Conservation (phyloP, 805 yeast genomes). For the Naumovozyma dairenensis region DNA sequence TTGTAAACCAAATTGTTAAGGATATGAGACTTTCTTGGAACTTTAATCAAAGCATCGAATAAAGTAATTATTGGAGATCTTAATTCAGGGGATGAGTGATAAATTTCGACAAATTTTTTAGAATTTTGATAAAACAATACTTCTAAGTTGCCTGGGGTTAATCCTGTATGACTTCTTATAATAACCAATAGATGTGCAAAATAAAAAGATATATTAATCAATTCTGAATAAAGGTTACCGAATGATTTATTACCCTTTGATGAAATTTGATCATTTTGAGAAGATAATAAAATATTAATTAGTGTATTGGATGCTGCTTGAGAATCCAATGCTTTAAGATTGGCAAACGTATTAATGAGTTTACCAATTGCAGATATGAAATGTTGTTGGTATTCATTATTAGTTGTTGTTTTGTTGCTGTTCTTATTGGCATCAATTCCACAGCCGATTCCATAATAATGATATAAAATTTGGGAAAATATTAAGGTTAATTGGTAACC, state of each 20-base stretch:
- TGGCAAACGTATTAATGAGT: constrained; percentile 47
- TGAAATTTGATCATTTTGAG: constrained; percentile 9
- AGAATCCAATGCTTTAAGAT: constrained; percentile 37
- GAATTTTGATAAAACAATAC: constrained; percentile 44
- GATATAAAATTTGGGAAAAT: constrained; percentile 44
- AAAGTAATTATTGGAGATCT: constrained; percentile 46
- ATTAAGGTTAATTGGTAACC: constrained; percentile 46
- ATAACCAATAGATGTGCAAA: constrained; percentile 49
- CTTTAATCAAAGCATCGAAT: constrained; percentile 47
- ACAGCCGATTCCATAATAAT: constrained; percentile 50
- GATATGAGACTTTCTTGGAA: too few species aligned
- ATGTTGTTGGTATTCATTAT: too few species aligned
- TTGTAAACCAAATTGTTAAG: too few species aligned
- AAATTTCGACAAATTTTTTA: constrained; percentile 48
- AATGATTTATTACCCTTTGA: constrained; percentile 29
- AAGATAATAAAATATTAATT: constrained; percentile 12
- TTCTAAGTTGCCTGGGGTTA: constrained; percentile 58
- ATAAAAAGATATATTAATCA: constrained; percentile 42
- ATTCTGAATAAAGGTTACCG: constrained; percentile 19
- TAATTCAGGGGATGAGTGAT: constrained; percentile 34
- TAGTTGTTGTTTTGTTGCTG: too few species aligned
- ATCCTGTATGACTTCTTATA: constrained; percentile 41
- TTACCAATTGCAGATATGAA: too few species aligned
- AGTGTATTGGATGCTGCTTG: constrained; percentile 31
- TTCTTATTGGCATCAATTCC: too few species aligned